Base-by-base conservation (phyloP, 495 filamentous ascomycete genomes). In the Durotheca rogersii region DNA sequence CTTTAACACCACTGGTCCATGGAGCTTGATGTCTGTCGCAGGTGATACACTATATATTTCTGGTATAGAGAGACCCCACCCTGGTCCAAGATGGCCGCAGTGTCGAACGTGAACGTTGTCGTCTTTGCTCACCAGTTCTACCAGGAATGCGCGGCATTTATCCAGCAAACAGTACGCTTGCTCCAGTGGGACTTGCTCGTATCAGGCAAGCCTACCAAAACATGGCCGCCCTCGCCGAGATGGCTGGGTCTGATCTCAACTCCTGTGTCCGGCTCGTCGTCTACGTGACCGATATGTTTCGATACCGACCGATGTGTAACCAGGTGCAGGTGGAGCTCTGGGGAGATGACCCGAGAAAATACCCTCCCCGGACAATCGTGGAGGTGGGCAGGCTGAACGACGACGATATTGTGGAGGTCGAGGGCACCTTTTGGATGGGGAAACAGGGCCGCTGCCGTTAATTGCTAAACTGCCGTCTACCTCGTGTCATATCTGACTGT, bases 241-340 rank as follows among this genome's bases (percentile, higher is more conserved):
- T 53, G 55, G 44, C 34, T 3, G 55, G 55, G 11, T 38, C 55
- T 6, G 55, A 58, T 9, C 39, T 53, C 19, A 44, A 38, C 11
- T 49, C 48, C 0, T 58, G 55, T 14, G 12, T 17, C 2, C 35
- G 49, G 9, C 12, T 58, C 1, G 55, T 53, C 6, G 55, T 58
- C 7, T 58, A 53, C 19, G 48, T 58, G 23, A 53, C 55, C 0
- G 55, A 58, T n/a, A 53, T 58, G 49, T 53, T 48, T 35, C 48
- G 48, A 1, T 58, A 58, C 25, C 38, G 55, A 19, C 55, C 48
- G 18, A 58, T 58, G 55, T 58, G 55, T 12, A 58, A 58, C 19
- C 21, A 53, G 15, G 49, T 27, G 9, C 55, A 58, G 27, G 40
- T 58, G 2, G 49, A 53, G 20, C 32, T 49, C 1, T 53, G 55